These are phyloP conservation scores for Blastobotrys mokoenaii DNA, from an alignment of 805 yeast species.

Conservation along the genomic window DNA sequence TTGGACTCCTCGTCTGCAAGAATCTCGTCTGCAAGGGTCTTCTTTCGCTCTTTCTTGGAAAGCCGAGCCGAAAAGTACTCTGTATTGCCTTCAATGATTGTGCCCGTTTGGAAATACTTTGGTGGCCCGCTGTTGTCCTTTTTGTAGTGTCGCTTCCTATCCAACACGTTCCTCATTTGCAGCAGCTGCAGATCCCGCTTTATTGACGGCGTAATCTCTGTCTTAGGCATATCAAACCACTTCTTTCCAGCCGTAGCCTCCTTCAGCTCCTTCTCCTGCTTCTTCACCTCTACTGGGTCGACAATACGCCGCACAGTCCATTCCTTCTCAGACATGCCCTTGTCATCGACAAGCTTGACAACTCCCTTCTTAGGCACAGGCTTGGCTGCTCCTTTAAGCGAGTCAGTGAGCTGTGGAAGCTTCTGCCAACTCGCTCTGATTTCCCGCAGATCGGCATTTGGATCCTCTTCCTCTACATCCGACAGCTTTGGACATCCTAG, in stretches of 20 bases:
- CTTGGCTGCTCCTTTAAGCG: background rate
- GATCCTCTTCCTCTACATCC: background rate
- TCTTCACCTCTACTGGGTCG: constrained; percentile 26
- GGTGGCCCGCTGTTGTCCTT: constrained; percentile 68
- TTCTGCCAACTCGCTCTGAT: background rate
- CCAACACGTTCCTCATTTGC: constrained; percentile 82
- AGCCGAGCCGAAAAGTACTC: constrained; percentile 68
- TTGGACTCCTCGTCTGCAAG: constrained; percentile 62
- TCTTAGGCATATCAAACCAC: constrained; percentile 78
- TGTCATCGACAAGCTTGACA: background rate
- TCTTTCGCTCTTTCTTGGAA: constrained; percentile 62
- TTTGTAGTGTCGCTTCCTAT: constrained; percentile 92
- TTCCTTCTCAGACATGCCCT: background rate
- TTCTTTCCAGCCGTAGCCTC: constrained; percentile 41
- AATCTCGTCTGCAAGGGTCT: constrained; percentile 73
- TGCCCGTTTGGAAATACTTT: constrained; percentile 80
- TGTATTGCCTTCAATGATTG: constrained; percentile 71
- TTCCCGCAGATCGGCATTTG: background rate
- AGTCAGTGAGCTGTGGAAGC: background rate
- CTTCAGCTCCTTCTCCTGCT: constrained; percentile 19
- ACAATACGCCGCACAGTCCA: constrained; percentile 15
- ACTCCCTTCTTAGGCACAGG: constrained; percentile 1
- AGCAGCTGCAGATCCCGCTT: constrained; percentile 72
- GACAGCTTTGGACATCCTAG: background rate
- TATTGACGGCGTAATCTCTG: constrained; percentile 60